Base-by-base conservation (phyloP, 306 rosid genomes). In the Cicer arietinum region DNA sequence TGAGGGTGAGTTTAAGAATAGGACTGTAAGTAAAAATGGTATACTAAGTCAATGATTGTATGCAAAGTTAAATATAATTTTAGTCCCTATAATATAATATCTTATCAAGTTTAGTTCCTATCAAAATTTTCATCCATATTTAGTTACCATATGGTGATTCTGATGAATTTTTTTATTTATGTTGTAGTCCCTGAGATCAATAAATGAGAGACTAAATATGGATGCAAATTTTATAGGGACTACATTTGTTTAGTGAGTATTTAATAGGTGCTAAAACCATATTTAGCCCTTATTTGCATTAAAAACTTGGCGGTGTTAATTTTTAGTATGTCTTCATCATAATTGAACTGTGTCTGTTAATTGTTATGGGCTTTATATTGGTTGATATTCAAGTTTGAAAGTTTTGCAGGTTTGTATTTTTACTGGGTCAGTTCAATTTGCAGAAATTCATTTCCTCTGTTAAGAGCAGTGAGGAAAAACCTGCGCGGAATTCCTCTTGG, bases 401-500 rank as follows among this genome's bases (percentile, higher is more conserved):
- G 85, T 68, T 83, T 69, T 86, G 91, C 92, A 93, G 98, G 92
- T 56, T 84, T 52, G 81, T 69, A 35, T 75, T 85, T 63, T 67
- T 91, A 42, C 81, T 94, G 67, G 98, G 94, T 51, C 97, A 91
- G 86, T 94, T 94, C 91, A 85, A 91, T 85, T 74, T 91, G 81
- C 94, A 94, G 85, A 91, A 82, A 82, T 90, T 91, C 50, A 17
- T 86, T 20, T 83, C 94, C 13, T 82, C 88, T 17, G 81, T 91
- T 44, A 80, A 77, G 62, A 63, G 69, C 17, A 82, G 87, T 47
- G 86, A 77, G 59, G 86, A 86, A 78, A 67, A 30, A 9, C 83
- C 69, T 9, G 67, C 62, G 0, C 82, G 84, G 43, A 4, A 66
- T 10, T 89, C 92, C 47, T 82, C 90, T 1, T 85, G 90, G 87